Conservation (phyloP, 306 rosid species). For the Trichosanthes truncata region DNA sequence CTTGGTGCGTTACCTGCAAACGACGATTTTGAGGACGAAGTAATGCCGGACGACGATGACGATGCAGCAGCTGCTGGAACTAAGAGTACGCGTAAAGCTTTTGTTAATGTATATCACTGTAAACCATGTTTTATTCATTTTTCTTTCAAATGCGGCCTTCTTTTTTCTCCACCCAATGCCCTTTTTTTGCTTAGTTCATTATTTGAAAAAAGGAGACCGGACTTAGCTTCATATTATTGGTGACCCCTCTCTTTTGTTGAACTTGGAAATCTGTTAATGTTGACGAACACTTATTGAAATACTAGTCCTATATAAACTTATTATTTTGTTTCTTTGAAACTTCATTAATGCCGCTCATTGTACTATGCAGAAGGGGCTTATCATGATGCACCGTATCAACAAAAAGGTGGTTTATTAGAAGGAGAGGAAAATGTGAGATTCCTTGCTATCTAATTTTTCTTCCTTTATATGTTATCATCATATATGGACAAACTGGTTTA, state of each 20-base stretch:
- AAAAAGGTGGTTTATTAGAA: constrained; percentile 20
- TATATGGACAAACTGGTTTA: background rate
- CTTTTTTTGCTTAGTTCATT: background rate
- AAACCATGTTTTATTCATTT: background rate
- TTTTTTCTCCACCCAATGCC: background rate
- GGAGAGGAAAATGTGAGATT: constrained; percentile 49
- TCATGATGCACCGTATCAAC: constrained; percentile 13
- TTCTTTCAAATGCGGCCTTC: background rate
- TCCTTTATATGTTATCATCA: background rate
- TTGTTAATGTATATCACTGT: background rate
- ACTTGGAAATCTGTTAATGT: background rate
- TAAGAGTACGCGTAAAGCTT: constrained; percentile 13
- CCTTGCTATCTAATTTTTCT: background rate
- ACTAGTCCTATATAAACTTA: background rate
- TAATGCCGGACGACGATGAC: constrained; percentile 33
- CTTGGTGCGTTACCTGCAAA: constrained; percentile 42
- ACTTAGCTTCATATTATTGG: background rate
- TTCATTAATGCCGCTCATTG: background rate
- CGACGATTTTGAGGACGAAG: constrained; percentile 77
- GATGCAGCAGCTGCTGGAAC: constrained; percentile 9
- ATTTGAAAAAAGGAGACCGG: background rate
- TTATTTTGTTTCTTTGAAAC: background rate
- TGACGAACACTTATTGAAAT: background rate
- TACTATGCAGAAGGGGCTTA: background rate
- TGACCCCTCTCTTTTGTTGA: background rate